phyloP scores from a whole-genome alignment of 306 rosid genomes.

The Cicer bijugum region DNA sequence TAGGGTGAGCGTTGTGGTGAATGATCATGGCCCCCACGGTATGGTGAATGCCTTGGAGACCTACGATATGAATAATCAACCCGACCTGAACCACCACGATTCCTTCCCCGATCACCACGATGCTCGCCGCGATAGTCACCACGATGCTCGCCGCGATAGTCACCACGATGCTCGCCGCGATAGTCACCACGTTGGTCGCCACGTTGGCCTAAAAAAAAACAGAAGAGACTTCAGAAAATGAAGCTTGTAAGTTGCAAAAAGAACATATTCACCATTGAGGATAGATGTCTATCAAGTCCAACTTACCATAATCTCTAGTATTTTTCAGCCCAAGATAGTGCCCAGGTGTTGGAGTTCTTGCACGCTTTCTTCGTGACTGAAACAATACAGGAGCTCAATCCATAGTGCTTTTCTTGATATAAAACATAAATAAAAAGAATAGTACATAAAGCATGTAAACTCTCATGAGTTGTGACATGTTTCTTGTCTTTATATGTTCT shows the following conservation, averaged over 20 bases:
- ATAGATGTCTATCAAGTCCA: not conserved
- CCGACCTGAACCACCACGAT: conserved; percentile 12
- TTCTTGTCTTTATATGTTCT: conserved; percentile 20
- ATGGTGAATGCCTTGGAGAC: conserved; percentile 92
- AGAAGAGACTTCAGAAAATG: conserved; percentile 20
- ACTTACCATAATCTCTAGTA: conserved; percentile 82
- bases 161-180: conserved; percentile 51
- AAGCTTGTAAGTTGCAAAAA: not conserved
- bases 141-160: conserved; percentile 51
- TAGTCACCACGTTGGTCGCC: conserved; percentile 53
- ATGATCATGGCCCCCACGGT: conserved; percentile 76
- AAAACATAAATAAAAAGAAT: conserved; percentile 33
- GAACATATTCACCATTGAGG: conserved; percentile 14
- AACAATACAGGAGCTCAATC: conserved; percentile 52
- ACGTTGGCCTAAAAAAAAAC: conserved; percentile 37
- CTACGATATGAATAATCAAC: conserved; percentile 52
- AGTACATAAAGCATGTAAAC: conserved; percentile 9
- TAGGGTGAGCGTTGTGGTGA: conserved; percentile 75
- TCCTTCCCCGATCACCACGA: conserved; percentile 8
- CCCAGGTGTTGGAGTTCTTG: conserved; percentile 98
- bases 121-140: conserved; percentile 57
- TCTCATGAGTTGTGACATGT: conserved; percentile 5
- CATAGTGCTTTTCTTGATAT: conserved; percentile 21
- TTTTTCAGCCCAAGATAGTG: conserved; percentile 94
- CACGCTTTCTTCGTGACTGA: conserved; percentile 94